Evolutionary conservation across 441 rosid species (phyloP), one percentile per base, ranked within the genome.

Genomic region (Populus hybrid): DNA sequence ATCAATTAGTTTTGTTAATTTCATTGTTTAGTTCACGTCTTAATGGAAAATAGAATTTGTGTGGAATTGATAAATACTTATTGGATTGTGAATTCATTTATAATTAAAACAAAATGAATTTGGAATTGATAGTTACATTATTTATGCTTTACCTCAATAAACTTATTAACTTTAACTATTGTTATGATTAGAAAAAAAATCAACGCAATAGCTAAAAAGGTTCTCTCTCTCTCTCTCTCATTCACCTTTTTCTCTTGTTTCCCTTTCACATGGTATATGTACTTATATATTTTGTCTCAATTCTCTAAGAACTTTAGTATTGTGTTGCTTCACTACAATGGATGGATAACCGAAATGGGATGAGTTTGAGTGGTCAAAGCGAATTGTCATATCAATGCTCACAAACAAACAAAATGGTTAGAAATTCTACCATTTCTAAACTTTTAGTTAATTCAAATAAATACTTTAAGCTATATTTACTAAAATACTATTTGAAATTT

Each of bases 281-380:
- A 30, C 8, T 12, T 12, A 69, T 14, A 20, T 35, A 18, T 69
- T 18, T 14, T 38, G 14, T 32, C 23, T 69, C 12, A 76, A 30
- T 32, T 34, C 23, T 67, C 28, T 4, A 21, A 35, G n/a, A 70
- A 69, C 14, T 18, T 57, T 61, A 35, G 10, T 11, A 30, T 24
- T 34, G 16, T 18, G n/a, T 9, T 66, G 59, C 28, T 75, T 42
- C 72, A 69, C 14, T 69, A 69, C n/a, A 46, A 69, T 35, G 42
- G 50, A 7, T 26, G 50, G 72, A 35, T 23, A 69, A 35, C 72
- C 26, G 26, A 67, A 50, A 69, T 69, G 72, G 72, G 72, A 69
- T 69, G 72, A 69, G 23, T 69, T 69, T 69, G 72, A 69, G 46
- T 69, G 50, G 72, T 69, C 72, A 10, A 69, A 32, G 72, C 23